These are phyloP conservation scores for Vittaforma corneae DNA, from an alignment of 371 early-diverging fungal genomes.

Conservation along the genomic window DNA sequence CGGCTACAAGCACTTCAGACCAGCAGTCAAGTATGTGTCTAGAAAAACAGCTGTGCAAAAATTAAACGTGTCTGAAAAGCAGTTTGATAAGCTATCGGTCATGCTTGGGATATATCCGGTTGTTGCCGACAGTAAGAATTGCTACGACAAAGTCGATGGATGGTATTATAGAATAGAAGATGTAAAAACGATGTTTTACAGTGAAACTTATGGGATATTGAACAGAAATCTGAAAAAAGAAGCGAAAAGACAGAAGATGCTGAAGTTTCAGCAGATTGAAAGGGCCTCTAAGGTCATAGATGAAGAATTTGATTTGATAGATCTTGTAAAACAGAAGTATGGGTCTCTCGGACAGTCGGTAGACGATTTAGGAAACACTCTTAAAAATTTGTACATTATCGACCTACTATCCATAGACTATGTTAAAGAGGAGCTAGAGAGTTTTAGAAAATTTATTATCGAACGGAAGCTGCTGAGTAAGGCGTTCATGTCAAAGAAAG, in stretches of 20 bases:
- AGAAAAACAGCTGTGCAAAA: constrained; percentile 21
- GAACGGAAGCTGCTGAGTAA: constrained; percentile 20
- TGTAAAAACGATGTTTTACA: constrained; percentile 30
- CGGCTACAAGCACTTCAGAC: constrained; percentile 29
- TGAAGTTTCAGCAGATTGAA: not conserved
- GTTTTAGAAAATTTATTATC: constrained; percentile 38
- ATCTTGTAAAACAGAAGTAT: constrained; percentile 37
- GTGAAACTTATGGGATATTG: constrained; percentile 31
- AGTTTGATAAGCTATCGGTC: constrained; percentile 39
- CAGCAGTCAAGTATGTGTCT: constrained; percentile 41
- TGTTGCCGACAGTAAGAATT: constrained; percentile 25
- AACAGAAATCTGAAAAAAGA: constrained; percentile 20
- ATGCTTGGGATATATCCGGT: constrained; percentile 28
- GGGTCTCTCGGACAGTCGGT: constrained; percentile 35
- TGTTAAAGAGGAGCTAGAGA: constrained; percentile 9
- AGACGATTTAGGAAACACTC: constrained; percentile 31
- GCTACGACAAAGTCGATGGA: constrained; percentile 27
- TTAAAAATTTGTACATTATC: constrained; percentile 25
- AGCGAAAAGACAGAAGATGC: constrained; percentile 20
- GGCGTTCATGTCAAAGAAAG: constrained; percentile 37
- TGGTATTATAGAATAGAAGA: constrained; percentile 43
- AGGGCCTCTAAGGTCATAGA: constrained; percentile 14
- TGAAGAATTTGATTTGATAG: constrained; percentile 28
- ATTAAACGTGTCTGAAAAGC: constrained; percentile 24
- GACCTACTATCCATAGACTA: constrained; percentile 24